phyloP scores from a whole-genome alignment of 2,329 filamentous ascomycete genomes.

The Daldinia sp. region DNA sequence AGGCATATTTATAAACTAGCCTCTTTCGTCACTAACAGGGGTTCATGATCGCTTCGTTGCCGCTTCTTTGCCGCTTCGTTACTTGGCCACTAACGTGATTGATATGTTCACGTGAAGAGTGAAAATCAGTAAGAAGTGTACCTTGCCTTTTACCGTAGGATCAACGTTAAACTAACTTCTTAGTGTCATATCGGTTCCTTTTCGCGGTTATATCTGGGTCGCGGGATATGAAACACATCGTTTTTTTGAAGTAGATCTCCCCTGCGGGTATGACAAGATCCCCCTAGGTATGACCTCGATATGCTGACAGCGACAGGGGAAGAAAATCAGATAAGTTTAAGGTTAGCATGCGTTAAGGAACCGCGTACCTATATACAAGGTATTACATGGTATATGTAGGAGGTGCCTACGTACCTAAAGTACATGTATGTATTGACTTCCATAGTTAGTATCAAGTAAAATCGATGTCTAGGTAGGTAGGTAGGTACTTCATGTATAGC shows the following conservation, averaged over 20 bases:
- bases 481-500: neutral
- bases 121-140: neutral
- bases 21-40: neutral
- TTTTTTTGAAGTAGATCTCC: constrained; percentile 9
- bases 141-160: neutral
- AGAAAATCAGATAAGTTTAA: constrained; percentile 7
- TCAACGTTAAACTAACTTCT: neutral
- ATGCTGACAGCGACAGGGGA: constrained; percentile 9
- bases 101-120: neutral
- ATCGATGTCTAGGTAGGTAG: too few species aligned
- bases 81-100: neutral
- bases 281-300: neutral
- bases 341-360: neutral
- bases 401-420: too few species aligned
- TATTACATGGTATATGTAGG: too few species aligned
- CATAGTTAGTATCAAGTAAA: too few species aligned
- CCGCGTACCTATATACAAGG: too few species aligned
- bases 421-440: too few species aligned
- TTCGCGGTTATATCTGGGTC: neutral
- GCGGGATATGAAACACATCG: constrained; percentile 6
- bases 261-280: constrained; percentile 1
- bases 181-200: constrained; percentile 5
- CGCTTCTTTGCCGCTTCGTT: neutral
- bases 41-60: neutral
- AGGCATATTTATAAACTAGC: neutral